Evolutionary conservation across 768 basidiomycete genomes (phyloP).

Genomic region (Trametes punicea): DNA sequence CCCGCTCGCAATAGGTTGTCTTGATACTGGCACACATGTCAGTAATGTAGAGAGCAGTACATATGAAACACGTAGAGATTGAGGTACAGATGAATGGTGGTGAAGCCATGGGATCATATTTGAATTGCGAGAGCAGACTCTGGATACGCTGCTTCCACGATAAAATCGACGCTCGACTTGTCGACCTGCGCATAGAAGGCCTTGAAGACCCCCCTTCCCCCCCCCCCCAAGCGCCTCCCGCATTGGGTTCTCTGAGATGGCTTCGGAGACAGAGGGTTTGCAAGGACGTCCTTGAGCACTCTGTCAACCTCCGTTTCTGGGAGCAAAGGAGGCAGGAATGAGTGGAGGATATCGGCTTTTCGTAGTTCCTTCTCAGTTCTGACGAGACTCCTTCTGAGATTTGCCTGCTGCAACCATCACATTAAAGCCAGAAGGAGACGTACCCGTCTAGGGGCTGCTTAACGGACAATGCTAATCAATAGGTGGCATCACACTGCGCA

Average conservation of each 20-base stretch:
- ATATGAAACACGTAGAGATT: neutral
- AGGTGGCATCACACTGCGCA: no score
- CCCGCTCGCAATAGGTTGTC: no score
- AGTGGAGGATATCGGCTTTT: constrained; percentile 54
- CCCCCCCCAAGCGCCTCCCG: constrained; percentile 40
- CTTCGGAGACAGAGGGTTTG: constrained; percentile 26
- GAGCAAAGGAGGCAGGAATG: constrained; percentile 59
- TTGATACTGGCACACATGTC: no score
- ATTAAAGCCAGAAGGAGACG: constrained; percentile 24
- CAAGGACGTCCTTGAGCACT: constrained; percentile 43
- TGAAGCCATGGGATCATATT: neutral
- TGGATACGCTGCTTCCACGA: constrained; percentile 50
- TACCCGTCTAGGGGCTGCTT: constrained; percentile 57
- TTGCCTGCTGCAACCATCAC: constrained; percentile 55
- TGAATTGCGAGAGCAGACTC: constrained; percentile 31
- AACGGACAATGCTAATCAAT: constrained; percentile 58
- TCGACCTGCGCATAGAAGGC: constrained; percentile 61
- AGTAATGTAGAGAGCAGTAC: no score
- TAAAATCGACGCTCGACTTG: constrained; percentile 53
- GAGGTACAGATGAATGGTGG: neutral
- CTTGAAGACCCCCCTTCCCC: no score
- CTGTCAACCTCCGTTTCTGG: constrained; percentile 53
- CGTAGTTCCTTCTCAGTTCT: constrained; percentile 57
- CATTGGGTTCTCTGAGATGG: constrained; percentile 30
- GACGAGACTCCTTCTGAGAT: constrained; percentile 54